Base-by-base conservation (phyloP, 1,284 basidiomycete species). In the Meripilus lineatus region DNA sequence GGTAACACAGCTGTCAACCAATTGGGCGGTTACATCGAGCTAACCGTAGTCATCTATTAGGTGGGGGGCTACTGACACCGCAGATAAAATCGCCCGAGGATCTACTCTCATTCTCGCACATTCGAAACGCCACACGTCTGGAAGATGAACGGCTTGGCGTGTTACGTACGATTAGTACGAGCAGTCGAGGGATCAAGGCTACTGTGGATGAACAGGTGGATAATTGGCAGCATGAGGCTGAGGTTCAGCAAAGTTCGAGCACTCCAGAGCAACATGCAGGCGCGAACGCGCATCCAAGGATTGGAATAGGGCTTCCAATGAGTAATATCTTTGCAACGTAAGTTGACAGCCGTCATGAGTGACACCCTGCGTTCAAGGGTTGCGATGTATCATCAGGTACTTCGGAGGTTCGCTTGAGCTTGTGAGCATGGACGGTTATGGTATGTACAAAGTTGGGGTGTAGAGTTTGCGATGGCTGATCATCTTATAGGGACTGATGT, bases 281-380 rank as follows among this genome's bases (percentile, higher is more conserved):
- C 10, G 69, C 76, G 32, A 72, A 66, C n/a, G 65, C 70, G 7
- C 81, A 81, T 58, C 73, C 75, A 33, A 69, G 75, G 32, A 82
- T 90, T 41, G 89, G 88, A 1, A 83, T 91, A 44, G 88, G 88
- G 8, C 64, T 91, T 15, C 88, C 88, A 1, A 87, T 91, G 84
- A 87, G 88, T 60, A 85, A 88, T 52, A 89, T 91, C 37, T 90
- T 81, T 62, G 81, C 89, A 48, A 88, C 80, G 78, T 89, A 51
- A 48, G 77, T 50, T 35, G 14, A 30, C n/a, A 33, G 32, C 20
- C 30, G 14, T 32, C 17, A 26, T 8, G 14, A 4, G 24, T n/a
- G 11, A n/a, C 11, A 23, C 13, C 8, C 32, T 20, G 32, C 22
- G 24, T 38, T n/a, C 35, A 39, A 13, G 34, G 8, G 20, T 11